These are phyloP conservation scores for Groenewaldozyma tartarivorans DNA, from an alignment of 805 yeast species.

Conservation along the genomic window DNA sequence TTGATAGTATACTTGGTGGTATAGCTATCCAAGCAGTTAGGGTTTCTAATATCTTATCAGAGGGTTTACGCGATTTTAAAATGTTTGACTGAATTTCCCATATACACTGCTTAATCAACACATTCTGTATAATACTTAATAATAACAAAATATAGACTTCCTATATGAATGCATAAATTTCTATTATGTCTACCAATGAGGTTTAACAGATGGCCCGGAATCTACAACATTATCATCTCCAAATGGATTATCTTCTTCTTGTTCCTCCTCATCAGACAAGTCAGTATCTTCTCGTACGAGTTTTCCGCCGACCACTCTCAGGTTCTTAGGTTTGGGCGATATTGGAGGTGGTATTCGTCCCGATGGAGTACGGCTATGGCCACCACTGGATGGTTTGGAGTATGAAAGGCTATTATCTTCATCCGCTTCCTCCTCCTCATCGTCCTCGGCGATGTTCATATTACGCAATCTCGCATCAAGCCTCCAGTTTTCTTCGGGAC, in stretches of 20 bases:
- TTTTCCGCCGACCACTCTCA: conserved; percentile 7
- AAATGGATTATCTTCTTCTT: conserved; percentile 38
- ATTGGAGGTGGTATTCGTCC: conserved; percentile 20
- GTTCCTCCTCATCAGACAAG: conserved; percentile 16
- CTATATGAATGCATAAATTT: too few relatives aligned
- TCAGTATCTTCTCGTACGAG: neutral
- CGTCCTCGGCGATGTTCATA: conserved; percentile 23
- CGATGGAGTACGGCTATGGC: conserved; percentile 12
- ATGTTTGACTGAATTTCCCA: neutral
- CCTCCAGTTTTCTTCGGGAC: conserved; percentile 29
- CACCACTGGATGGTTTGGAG: too few relatives aligned
- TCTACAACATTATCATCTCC: conserved; percentile 34
- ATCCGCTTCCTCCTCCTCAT: conserved; percentile 17
- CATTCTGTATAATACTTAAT: too few relatives aligned
- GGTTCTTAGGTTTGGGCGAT: conserved; percentile 11
- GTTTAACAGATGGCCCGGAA: neutral
- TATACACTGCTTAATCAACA: too few relatives aligned
- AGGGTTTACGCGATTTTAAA: neutral
- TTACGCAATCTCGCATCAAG: conserved; percentile 9
- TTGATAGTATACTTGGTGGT: neutral
- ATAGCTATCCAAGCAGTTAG: neutral
- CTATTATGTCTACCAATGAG: neutral
- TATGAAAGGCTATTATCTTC: conserved; percentile 1
- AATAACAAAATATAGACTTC: too few relatives aligned
- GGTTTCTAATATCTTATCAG: neutral